phyloP scores from a whole-genome alignment of 2,329 filamentous ascomycete species.

The Aurifilum marmelostoma region DNA sequence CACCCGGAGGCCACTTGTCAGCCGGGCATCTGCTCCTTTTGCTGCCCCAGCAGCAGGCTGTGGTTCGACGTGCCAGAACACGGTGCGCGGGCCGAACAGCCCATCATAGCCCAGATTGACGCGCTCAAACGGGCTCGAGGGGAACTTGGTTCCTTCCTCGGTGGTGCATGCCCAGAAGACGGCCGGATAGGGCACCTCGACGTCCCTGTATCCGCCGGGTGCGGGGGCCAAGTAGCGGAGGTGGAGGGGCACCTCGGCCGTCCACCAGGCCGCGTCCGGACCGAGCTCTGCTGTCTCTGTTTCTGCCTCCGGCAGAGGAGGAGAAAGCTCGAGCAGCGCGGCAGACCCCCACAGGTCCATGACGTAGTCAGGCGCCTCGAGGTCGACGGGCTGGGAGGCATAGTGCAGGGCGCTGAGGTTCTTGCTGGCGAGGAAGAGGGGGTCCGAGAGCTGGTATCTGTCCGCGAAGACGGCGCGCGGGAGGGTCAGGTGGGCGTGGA shows the following conservation, averaged over 20 bases:
- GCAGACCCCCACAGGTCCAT: constrained; percentile 77
- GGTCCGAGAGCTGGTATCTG: constrained; percentile 79
- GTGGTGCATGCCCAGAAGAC: constrained; percentile 90
- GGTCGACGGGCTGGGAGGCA: constrained; percentile 77
- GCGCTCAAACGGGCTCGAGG: constrained; percentile 82
- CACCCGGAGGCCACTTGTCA: constrained; percentile 62
- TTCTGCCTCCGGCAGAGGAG: constrained; percentile 44
- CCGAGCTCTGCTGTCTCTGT: constrained; percentile 34
- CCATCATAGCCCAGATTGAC: constrained; percentile 84
- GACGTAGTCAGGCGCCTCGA: constrained; percentile 87
- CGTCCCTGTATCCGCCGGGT: constrained; percentile 53
- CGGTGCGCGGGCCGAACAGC: constrained; percentile 73
- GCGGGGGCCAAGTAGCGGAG: constrained; percentile 77
- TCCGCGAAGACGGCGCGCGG: constrained; percentile 84
- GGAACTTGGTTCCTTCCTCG: constrained; percentile 67
- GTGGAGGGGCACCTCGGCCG: constrained; percentile 77
- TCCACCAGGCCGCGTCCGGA: constrained; percentile 51
- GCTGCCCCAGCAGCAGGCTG: constrained; percentile 34
- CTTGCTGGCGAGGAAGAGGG: constrained; percentile 78
- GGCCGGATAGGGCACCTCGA: constrained; percentile 75
- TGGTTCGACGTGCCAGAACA: constrained; percentile 80
- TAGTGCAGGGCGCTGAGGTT: constrained; percentile 72
- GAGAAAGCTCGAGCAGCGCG: constrained; percentile 73
- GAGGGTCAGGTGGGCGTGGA: constrained; percentile 82
- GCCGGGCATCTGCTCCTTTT: constrained; percentile 34